Conservation (phyloP, 2,329 filamentous ascomycete species). For the Elsinoe fawcettii region DNA sequence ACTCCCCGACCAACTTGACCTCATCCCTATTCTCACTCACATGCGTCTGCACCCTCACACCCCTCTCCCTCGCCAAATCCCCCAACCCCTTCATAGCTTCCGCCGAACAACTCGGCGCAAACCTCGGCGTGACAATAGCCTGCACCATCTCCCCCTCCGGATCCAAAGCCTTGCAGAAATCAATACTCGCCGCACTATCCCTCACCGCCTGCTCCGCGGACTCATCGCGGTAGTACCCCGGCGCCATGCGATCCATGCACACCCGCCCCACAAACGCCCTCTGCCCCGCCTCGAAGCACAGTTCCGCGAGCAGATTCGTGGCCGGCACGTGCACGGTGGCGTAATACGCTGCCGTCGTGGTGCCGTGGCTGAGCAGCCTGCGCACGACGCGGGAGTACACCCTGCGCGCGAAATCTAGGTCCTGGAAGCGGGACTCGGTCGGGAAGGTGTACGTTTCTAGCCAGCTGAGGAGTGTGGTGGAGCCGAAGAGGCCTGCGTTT, state of each 20-base stretch:
- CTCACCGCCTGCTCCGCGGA: conserved; percentile 54
- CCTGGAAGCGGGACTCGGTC: conserved; percentile 67
- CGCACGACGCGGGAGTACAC: conserved; percentile 74
- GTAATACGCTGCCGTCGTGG: conserved; percentile 90
- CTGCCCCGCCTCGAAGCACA: conserved; percentile 74
- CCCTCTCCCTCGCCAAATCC: conserved; percentile 52
- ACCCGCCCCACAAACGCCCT: conserved; percentile 84
- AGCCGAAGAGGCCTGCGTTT: conserved; percentile 89
- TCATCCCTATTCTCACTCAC: conserved; percentile 76
- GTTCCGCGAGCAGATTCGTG: conserved; percentile 82
- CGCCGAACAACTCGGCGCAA: conserved; percentile 49
- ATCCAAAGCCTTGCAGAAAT: conserved; percentile 60
- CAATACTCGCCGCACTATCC: conserved; percentile 35
- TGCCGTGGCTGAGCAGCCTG: conserved; percentile 79
- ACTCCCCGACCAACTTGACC: conserved; percentile 57
- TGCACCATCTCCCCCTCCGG: conserved; percentile 56
- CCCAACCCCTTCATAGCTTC: conserved; percentile 57
- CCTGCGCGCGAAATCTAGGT: conserved; percentile 53
- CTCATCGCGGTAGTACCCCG: conserved; percentile 71
- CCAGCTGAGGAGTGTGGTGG: conserved; percentile 88
- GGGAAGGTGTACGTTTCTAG: conserved; percentile 92
- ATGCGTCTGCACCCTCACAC: conserved; percentile 76
- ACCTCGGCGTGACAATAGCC: conserved; percentile 69
- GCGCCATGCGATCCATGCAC: conserved; percentile 83
- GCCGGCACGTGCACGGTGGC: conserved; percentile 79